Percentiles rank a stretch among this genome's conserved stretches.
Evolutionary conservation across 2,329 filamentous ascomycete species (phyloP).

Genomic region (Trematosphaeria pertusa): DNA sequence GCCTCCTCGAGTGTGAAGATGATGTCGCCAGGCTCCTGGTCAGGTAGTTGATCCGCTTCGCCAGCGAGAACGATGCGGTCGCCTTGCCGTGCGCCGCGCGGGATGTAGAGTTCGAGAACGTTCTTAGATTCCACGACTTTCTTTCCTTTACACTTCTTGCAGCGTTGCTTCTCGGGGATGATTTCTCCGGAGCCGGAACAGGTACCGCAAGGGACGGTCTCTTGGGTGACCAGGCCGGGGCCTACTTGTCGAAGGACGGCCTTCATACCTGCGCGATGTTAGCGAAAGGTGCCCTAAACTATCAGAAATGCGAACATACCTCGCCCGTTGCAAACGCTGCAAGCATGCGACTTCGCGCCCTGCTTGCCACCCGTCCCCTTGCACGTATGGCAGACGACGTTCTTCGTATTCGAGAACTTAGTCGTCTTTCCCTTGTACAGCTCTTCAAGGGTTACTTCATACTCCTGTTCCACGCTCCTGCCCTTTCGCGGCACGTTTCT

Average conservation of each 20-base stretch:
- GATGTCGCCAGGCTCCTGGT: conserved; percentile 89
- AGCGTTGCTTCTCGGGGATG: conserved; percentile 95
- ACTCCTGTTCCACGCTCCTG: conserved; percentile 85
- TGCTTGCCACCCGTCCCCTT: conserved; percentile 91
- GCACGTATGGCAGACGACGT: conserved; percentile 85
- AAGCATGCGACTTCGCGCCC: conserved; percentile 83
- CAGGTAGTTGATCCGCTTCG: conserved; percentile 91
- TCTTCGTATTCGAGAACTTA: conserved; percentile 94
- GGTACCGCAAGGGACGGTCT: conserved; percentile 78
- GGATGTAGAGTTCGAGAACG: conserved; percentile 94
- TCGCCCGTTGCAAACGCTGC: conserved; percentile 82
- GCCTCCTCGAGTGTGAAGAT: conserved; percentile 87
- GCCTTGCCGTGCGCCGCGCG: conserved; percentile 77
- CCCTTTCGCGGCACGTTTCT: conserved; percentile 68
- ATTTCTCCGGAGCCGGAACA: conserved; percentile 86
- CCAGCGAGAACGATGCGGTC: conserved; percentile 90
- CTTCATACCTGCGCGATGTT: conserved; percentile 63
- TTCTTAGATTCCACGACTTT: conserved; percentile 88
- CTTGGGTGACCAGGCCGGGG: conserved; percentile 82
- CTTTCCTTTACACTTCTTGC: conserved; percentile 98
- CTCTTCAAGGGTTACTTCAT: conserved; percentile 90
- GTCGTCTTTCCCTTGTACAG: conserved; percentile 99
- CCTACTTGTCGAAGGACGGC: conserved; percentile 83
- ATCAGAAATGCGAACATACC: no score
- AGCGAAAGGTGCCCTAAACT: conserved; percentile 16